phyloP scores from a whole-genome alignment of 169 alveolate genomes.

The Eimeria zaria region DNA sequence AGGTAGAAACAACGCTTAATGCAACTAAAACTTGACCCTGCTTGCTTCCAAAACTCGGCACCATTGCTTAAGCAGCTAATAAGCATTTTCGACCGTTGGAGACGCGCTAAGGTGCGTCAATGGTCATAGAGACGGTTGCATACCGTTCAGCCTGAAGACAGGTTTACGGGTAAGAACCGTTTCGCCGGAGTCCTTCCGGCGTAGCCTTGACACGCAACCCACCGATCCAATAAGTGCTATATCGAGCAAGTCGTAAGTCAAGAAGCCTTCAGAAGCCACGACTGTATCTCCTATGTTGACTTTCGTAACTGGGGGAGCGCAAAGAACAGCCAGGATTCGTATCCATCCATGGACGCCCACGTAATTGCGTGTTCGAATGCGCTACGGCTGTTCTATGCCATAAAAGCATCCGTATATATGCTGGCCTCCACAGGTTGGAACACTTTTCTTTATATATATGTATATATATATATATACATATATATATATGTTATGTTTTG shows the following conservation, averaged over 20 bases:
- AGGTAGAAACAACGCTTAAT: background rate
- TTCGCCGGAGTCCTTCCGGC: constrained; percentile 51
- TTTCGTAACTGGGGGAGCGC: background rate
- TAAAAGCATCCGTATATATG: background rate
- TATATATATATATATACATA: no score
- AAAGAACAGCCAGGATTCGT: background rate
- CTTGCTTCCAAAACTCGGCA: background rate
- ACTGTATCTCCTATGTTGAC: constrained; percentile 37
- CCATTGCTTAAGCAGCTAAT: background rate
- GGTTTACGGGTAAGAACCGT: constrained; percentile 4
- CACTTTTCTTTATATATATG: no score
- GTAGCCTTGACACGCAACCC: constrained; percentile 60
- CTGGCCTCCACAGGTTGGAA: background rate
- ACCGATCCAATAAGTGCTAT: constrained; percentile 24
- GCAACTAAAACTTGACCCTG: background rate
- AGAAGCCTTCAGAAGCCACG: background rate
- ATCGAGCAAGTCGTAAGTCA: constrained; percentile 32
- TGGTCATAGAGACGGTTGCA: background rate
- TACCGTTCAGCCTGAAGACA: constrained; percentile 46
- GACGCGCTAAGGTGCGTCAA: background rate
- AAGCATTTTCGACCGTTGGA: background rate
- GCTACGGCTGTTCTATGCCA: background rate
- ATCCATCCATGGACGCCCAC: background rate
- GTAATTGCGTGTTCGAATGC: background rate
- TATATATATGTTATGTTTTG: background rate